phyloP scores from a whole-genome alignment of 1,139 yeast species.

The Chernovozyma aurita region DNA sequence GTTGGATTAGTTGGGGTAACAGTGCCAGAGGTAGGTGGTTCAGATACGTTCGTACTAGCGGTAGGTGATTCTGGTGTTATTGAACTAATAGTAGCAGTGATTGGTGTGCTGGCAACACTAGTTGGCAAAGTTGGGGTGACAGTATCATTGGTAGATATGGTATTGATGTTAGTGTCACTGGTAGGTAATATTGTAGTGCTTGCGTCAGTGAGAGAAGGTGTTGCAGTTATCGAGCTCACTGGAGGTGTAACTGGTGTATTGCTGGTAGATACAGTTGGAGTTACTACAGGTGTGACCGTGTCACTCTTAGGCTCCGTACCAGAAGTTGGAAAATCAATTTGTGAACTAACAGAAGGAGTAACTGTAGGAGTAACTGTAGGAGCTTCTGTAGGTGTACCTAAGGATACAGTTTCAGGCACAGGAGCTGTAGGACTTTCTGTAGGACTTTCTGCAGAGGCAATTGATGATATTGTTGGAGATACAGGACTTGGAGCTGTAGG shows the following conservation, averaged over 20 bases:
- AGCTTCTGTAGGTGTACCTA: conserved; percentile 1
- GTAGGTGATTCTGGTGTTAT: conserved; percentile 1
- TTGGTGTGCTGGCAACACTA: no score
- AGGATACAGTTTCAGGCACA: conserved; percentile 1
- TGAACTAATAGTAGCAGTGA: no score
- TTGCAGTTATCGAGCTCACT: background rate
- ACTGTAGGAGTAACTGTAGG: conserved; percentile 5
- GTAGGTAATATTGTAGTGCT: no score
- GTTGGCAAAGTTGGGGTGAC: no score
- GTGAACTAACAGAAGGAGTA: conserved; percentile 4
- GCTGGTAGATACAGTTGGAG: conserved; percentile 2
- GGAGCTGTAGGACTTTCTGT: no score
- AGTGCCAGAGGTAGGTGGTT: conserved; percentile 3
- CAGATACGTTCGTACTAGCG: background rate
- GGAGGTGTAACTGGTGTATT: conserved; percentile 4
- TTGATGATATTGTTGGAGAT: no score
- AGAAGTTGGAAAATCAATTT: conserved; percentile 1
- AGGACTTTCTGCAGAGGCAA: no score
- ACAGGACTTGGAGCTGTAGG: no score
- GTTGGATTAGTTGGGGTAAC: no score
- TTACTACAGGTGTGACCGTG: background rate
- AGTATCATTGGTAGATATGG: no score
- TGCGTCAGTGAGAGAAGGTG: conserved; percentile 3
- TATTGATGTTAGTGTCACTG: no score
- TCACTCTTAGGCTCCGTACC: background rate